Evolutionary conservation across 2,329 filamentous ascomycete species (phyloP).

Genomic region (Lasiodiplodia sp.): DNA sequence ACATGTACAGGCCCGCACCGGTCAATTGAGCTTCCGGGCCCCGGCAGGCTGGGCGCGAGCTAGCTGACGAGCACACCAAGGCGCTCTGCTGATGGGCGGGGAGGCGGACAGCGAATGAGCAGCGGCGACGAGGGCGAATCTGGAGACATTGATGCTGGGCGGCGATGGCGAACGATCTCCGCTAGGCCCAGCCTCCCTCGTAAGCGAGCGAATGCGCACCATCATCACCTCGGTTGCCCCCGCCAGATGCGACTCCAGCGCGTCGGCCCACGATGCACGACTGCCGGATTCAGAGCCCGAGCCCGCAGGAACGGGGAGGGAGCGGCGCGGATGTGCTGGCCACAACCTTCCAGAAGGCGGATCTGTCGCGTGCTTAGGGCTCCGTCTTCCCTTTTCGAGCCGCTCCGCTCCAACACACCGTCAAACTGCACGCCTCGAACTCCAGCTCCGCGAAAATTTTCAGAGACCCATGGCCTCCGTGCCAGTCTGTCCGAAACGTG

Average conservation of each 20-base stretch:
- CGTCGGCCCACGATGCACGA: slow-evolving; percentile 1
- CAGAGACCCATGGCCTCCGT: not conserved
- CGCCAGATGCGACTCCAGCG: slow-evolving; percentile 2
- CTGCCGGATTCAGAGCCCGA: slow-evolving; percentile 11
- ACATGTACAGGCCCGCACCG: slow-evolving; percentile 23
- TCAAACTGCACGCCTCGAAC: not conserved
- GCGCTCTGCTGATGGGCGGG: slow-evolving; percentile 6
- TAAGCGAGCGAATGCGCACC: slow-evolving; percentile 23
- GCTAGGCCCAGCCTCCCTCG: not conserved
- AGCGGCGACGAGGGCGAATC: not conserved
- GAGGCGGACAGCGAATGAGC: slow-evolving; percentile 16
- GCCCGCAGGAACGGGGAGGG: slow-evolving; percentile 10
- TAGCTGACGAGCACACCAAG: slow-evolving; percentile 17
- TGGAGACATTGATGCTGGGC: slow-evolving; percentile 4
- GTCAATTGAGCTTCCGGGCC: slow-evolving; percentile 21
- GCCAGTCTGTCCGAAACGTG: slow-evolving; percentile 4
- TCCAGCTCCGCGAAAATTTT: slow-evolving; percentile 18
- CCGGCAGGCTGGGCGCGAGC: slow-evolving; percentile 15
- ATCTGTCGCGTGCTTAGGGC: slow-evolving; percentile 20
- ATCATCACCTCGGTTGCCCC: not conserved
- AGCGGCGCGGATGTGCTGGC: slow-evolving; percentile 1
- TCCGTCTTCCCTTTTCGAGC: slow-evolving; percentile 4
- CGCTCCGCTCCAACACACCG: not conserved
- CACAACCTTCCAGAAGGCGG: slow-evolving; percentile 15
- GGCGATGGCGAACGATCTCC: slow-evolving; percentile 8